Evolutionary conservation across 192 early-diverging fungal species (phyloP), one percentile per base, ranked within the genome.

Genomic region (Entomortierella parvispora): DNA sequence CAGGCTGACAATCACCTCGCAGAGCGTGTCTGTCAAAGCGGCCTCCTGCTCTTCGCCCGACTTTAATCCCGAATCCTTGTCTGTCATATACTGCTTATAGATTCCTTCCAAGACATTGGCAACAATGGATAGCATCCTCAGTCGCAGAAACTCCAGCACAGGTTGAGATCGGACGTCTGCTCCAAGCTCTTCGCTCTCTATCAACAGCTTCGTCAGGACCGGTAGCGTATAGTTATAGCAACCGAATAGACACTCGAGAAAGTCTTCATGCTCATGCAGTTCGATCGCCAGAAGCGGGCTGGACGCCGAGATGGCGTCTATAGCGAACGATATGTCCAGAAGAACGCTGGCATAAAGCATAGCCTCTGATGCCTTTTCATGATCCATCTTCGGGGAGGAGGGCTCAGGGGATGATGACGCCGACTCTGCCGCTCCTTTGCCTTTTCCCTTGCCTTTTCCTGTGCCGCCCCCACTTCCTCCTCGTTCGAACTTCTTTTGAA

Each of bases 1-100:
- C 17, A 93, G 75, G 8, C 62, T 62, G 20, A 92, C 65, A 17
- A 92, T 45, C 22, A 86, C 62, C 25, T 85, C 72, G 61, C 82
- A 87, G 29, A 91, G 61, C 15, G 32, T 26, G 42, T 84, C 82
- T 11, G 82, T 66, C 10, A 79, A 25, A 14, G 54, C 55, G 0
- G 71, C 58, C 25, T 29, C 34, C 2, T 70, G 59, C 23, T 55
- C 55, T 25, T 70, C 64, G 11, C 71, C 69, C 18, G 50, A 22
- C 9, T 72, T 65, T 2, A 33, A 56, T 42, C 47, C 50, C 47
- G 11, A 45, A 23, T 17, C 60, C 17, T 34, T 59, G 20, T 12
- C 40, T 22, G 23, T 76, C 56, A 64, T 34, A 43, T 60, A 80
- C 9, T 62, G 60, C 37, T 90, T 87, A 48, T 83, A 86, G 37